A percentile compares a stretch with the other conserved stretches of the same genome.
phyloP scores from a whole-genome alignment of 306 rosid genomes.

The Dalbergia oliveri region DNA sequence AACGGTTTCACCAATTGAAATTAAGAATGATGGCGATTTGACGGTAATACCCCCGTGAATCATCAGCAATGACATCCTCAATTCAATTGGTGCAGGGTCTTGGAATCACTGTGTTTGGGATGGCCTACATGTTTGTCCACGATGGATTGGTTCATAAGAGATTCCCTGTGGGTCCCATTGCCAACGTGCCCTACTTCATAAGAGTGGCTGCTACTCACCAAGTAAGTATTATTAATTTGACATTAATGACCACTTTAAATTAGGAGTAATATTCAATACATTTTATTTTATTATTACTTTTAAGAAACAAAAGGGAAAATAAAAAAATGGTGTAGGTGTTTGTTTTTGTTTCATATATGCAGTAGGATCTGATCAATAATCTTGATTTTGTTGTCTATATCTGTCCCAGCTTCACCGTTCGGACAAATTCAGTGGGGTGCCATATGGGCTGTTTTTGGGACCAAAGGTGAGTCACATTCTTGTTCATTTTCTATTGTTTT shows the following conservation, averaged over 20 bases:
- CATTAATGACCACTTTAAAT: not conserved
- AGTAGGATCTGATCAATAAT: constrained; percentile 24
- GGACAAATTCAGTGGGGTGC: constrained; percentile 91
- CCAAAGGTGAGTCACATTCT: constrained; percentile 65
- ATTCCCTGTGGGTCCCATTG: constrained; percentile 99
- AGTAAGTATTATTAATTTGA: constrained; percentile 54
- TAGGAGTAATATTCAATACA: not conserved
- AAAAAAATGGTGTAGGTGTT: not conserved
- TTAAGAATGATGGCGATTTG: constrained; percentile 21
- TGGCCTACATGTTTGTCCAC: constrained; percentile 99
- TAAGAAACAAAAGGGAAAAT: not conserved
- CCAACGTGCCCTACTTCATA: constrained; percentile 89
- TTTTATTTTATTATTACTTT: not conserved
- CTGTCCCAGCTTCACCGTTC: constrained; percentile 84
- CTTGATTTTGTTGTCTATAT: constrained; percentile 50
- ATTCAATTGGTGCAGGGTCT: constrained; percentile 66
- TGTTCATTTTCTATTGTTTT: not conserved
- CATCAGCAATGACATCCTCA: constrained; percentile 14
- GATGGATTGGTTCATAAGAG: constrained; percentile 95
- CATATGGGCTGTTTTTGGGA: constrained; percentile 95
- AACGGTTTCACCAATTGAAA: constrained; percentile 47
- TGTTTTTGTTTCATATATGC: not conserved
- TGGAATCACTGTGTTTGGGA: constrained; percentile 95
- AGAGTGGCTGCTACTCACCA: constrained; percentile 92
- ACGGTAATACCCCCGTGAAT: constrained; percentile 45